These are phyloP conservation scores for Suillus americanus DNA, from an alignment of 768 basidiomycete genomes.

Conservation along the genomic window DNA sequence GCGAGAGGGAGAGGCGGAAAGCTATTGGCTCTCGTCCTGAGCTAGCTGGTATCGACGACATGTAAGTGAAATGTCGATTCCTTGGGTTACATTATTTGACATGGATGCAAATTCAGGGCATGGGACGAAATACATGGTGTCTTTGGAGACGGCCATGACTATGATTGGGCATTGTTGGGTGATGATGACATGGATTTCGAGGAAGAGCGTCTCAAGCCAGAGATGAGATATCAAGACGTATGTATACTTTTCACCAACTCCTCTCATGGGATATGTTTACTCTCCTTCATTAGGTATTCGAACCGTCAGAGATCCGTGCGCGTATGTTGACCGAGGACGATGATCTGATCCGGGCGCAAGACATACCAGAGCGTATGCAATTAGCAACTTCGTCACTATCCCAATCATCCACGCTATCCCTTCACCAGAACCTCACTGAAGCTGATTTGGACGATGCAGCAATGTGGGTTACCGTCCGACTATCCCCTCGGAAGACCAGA, in stretches of 20 bases:
- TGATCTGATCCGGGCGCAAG: conserved; percentile 84
- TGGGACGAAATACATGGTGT: conserved; percentile 97
- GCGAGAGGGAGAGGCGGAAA: conserved; percentile 66
- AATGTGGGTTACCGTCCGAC: conserved; percentile 81
- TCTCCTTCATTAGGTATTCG: conserved; percentile 72
- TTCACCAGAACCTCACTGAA: conserved; percentile 63
- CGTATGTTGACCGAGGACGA: conserved; percentile 91
- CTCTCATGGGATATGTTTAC: conserved; percentile 8
- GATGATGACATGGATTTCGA: conserved; percentile 64
- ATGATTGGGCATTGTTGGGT: conserved; percentile 89
- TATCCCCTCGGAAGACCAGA: conserved; percentile 68
- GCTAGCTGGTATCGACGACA: conserved; percentile 78
- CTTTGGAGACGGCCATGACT: conserved; percentile 95
- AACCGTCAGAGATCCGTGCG: conserved; percentile 92
- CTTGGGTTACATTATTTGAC: conserved; percentile 5
- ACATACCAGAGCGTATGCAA: conserved; percentile 96
- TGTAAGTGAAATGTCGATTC: conserved; percentile 46
- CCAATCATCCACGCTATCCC: conserved; percentile 54
- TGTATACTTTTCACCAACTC: conserved; percentile 16
- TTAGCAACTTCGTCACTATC: conserved; percentile 85
- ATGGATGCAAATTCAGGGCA: conserved; percentile 51
- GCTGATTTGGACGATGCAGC: conserved; percentile 80
- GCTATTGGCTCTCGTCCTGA: conserved; percentile 66
- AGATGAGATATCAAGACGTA: conserved; percentile 87
- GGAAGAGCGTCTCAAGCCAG: conserved; percentile 54